phyloP scores from a whole-genome alignment of 495 filamentous ascomycete genomes.

The Parachaetomium inaequale region DNA sequence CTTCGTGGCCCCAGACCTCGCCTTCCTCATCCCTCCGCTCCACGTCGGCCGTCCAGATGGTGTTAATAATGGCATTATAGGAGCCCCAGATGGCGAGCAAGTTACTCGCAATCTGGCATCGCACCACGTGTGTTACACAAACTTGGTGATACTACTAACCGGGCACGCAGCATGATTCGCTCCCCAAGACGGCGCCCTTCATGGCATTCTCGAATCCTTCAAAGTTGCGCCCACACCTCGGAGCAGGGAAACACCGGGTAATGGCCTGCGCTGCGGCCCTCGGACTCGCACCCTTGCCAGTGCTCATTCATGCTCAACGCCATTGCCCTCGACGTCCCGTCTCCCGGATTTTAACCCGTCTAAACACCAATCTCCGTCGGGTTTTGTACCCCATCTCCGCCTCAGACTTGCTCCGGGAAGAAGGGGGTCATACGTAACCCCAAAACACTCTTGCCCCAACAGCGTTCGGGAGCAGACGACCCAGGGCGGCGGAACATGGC shows the following conservation, averaged over 20 bases:
- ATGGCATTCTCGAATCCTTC: constrained; percentile 8
- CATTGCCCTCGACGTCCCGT: neutral
- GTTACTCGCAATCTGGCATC: neutral
- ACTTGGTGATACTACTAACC: neutral
- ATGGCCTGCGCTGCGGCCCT: neutral
- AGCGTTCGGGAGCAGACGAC: neutral
- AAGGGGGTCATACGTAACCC: neutral
- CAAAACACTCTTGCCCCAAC: neutral
- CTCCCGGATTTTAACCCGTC: neutral
- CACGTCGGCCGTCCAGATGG: neutral
- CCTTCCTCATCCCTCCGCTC: neutral
- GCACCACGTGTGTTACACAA: neutral
- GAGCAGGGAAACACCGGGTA: neutral
- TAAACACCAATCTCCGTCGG: neutral
- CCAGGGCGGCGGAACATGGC: constrained; percentile 9
- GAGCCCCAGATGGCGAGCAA: neutral
- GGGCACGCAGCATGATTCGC: constrained; percentile 7
- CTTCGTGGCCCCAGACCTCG: neutral
- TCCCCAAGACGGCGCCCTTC: neutral
- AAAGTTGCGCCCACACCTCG: neutral
- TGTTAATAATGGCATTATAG: neutral
- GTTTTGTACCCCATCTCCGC: neutral
- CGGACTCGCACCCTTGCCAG: neutral
- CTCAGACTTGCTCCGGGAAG: neutral
- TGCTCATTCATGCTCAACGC: neutral